Evolutionary conservation across 495 filamentous ascomycete species (phyloP).

Genomic region (Lasiosphaeris hirsuta): DNA sequence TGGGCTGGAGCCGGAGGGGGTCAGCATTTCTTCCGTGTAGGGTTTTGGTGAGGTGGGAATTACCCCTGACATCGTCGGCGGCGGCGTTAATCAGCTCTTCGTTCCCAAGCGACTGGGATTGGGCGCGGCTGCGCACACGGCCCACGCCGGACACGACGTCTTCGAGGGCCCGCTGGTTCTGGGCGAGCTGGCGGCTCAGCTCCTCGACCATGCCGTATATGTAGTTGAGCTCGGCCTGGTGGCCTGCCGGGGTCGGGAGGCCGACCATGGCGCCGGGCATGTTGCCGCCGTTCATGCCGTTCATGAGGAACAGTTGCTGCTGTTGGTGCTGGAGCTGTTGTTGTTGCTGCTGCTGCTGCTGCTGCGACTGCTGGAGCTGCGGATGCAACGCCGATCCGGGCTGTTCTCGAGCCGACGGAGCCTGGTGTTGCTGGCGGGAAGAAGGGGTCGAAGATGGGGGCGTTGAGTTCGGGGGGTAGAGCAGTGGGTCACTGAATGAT

Average conservation of each 20-base stretch:
- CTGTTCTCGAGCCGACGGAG: conserved; percentile 4
- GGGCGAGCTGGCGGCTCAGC: conserved; percentile 68
- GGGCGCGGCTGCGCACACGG: conserved; percentile 48
- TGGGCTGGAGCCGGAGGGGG: conserved; percentile 33
- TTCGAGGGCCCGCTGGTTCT: conserved; percentile 73
- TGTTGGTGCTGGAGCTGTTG: conserved; percentile 24
- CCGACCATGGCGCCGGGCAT: conserved; percentile 44
- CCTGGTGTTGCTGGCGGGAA: conserved; percentile 12
- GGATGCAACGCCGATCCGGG: neutral
- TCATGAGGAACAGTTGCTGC: conserved; percentile 42
- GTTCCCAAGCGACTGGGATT: conserved; percentile 44
- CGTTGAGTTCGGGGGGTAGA: conserved; percentile 9
- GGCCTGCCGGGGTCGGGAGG: conserved; percentile 70
- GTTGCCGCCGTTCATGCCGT: conserved; percentile 56
- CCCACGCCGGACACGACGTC: conserved; percentile 66
- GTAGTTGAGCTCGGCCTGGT: conserved; percentile 84
- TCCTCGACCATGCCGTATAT: conserved; percentile 81
- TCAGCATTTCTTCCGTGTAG: neutral
- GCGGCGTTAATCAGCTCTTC: conserved; percentile 48
- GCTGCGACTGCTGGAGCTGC: conserved; percentile 11
- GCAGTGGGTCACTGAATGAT: conserved; percentile 17
- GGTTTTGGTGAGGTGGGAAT: neutral
- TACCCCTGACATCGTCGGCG: conserved; percentile 49
- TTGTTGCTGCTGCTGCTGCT: conserved; percentile 9
- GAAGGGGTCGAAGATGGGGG: conserved; percentile 1